Conservation (phyloP, 2,329 filamentous ascomycete genomes). For the Calonectria hawksworthii region DNA sequence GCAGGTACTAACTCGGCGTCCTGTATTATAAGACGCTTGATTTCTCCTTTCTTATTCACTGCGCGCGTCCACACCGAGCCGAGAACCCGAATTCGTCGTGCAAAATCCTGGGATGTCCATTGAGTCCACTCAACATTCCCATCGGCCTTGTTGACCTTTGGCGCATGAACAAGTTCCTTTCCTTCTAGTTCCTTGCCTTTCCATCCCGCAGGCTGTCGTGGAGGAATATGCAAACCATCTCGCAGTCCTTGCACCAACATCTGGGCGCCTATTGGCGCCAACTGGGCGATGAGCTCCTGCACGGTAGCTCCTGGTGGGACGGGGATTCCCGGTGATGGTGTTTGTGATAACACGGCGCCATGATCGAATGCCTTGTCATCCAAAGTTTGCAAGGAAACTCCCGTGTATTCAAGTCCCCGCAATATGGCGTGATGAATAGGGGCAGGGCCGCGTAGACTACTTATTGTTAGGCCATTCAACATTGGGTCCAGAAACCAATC, state of each 20-base stretch:
- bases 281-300: slow-evolving; percentile 55
- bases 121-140: slow-evolving; percentile 71
- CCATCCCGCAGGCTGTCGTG: slow-evolving; percentile 58
- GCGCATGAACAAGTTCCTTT: slow-evolving; percentile 65
- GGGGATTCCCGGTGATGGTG: slow-evolving; percentile 69
- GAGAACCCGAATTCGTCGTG: slow-evolving; percentile 70
- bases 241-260: slow-evolving; percentile 79
- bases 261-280: slow-evolving; percentile 76
- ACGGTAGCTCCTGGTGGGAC: slow-evolving; percentile 61
- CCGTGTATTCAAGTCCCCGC: slow-evolving; percentile 70
- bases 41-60: slow-evolving; percentile 39
- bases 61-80: slow-evolving; percentile 75
- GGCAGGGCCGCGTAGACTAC: slow-evolving; percentile 84
- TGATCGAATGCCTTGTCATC: slow-evolving; percentile 83
- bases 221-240: slow-evolving; percentile 74
- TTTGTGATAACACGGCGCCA: slow-evolving; percentile 82
- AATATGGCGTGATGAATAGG: slow-evolving; percentile 90
- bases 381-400: slow-evolving; percentile 90
- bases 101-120: slow-evolving; percentile 68
- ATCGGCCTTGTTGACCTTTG: slow-evolving; percentile 79
- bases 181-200: slow-evolving; percentile 37
- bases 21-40: slow-evolving; percentile 57
- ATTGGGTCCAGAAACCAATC: not conserved
- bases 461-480: slow-evolving; percentile 22
- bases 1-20: slow-evolving; percentile 44